Evolutionary conservation across 441 rosid species (phyloP), one percentile per base, ranked within the genome.

Genomic region (Populus hybrid): DNA sequence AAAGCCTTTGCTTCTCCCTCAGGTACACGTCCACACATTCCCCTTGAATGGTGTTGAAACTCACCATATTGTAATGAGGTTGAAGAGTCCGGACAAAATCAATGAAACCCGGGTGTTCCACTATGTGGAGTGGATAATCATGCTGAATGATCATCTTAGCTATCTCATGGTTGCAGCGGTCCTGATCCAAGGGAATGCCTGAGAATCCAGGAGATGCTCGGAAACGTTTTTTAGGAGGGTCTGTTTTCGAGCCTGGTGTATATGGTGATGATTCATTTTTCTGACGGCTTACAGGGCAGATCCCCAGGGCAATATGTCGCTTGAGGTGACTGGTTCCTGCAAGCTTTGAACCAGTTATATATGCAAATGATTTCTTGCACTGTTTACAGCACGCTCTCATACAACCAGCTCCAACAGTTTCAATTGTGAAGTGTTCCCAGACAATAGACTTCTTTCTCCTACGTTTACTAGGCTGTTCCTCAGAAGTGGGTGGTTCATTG

Each of bases 251-350:
- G 6, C 80, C 92, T 11, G 89, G 75, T 20, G 80, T 73, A 45
- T 66, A 50, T 18, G 77, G 73, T 61, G 72, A 64, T 72, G 73
- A 79, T 76, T 78, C 85, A 77, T 77, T 85, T 72, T 69, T 81
- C 78, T 89, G 91, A 71, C 88, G 89, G 85, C 83, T 88, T 61
- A 85, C 93, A 1, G 91, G 97, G 74, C 98, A 93, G 63, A 89
- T 92, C 24, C 98, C 97, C 84, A 87, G 70, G 63, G 92, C 86
- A 82, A 95, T 91, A 78, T 95, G 99, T 72, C 98, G 90, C 82
- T 93, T 95, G 53, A 95, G 98, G 88, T 95, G 98, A 86, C 99
- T 95, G 5, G 99, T 95, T n/a, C 98, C 99, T 0, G 99, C 98
- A 59, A 90, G 78, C 85, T 93, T 95, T 69, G 91, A 82, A 78